Percentiles rank a stretch among this genome's conserved stretches.
These are phyloP conservation scores for Prunus mongolica DNA, from an alignment of 306 rosid genomes.

Conservation along the genomic window DNA sequence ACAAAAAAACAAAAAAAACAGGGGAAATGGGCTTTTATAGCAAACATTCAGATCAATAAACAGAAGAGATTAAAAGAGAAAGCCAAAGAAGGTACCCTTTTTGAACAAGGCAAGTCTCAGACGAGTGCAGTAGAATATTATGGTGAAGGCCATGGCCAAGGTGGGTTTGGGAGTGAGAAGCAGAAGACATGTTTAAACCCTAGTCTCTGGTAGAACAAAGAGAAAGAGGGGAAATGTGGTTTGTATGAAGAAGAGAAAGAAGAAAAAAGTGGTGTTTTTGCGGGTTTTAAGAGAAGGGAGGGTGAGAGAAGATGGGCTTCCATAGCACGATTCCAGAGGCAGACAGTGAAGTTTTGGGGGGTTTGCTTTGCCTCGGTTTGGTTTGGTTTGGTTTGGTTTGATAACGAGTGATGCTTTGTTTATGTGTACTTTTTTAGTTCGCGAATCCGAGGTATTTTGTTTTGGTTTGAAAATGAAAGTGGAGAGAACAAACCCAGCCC, in stretches of 20 bases:
- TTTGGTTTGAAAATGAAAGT: conserved; percentile 5
- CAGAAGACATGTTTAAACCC: conserved; percentile 2
- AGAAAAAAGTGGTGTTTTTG: neutral
- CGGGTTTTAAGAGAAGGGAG: neutral
- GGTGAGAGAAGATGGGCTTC: neutral
- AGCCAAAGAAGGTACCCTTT: neutral
- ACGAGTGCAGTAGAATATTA: neutral
- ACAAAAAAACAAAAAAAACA: neutral
- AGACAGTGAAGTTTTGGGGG: neutral
- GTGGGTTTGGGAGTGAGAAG: neutral
- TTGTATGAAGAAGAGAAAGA: neutral
- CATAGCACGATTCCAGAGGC: conserved; percentile 11
- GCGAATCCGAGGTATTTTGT: conserved; percentile 12
- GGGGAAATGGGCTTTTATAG: neutral
- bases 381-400: conserved; percentile 1
- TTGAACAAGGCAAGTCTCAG: neutral
- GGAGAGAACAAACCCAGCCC: neutral
- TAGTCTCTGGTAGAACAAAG: neutral
- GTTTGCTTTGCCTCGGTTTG: neutral
- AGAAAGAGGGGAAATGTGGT: neutral
- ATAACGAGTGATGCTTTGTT: neutral
- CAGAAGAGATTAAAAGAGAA: neutral
- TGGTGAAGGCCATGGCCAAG: neutral
- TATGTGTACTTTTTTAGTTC: neutral
- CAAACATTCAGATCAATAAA: neutral